Evolutionary conservation across 1,284 basidiomycete genomes (phyloP), one percentile per base, ranked within the genome.

Genomic region (Hymenochaete sp.): DNA sequence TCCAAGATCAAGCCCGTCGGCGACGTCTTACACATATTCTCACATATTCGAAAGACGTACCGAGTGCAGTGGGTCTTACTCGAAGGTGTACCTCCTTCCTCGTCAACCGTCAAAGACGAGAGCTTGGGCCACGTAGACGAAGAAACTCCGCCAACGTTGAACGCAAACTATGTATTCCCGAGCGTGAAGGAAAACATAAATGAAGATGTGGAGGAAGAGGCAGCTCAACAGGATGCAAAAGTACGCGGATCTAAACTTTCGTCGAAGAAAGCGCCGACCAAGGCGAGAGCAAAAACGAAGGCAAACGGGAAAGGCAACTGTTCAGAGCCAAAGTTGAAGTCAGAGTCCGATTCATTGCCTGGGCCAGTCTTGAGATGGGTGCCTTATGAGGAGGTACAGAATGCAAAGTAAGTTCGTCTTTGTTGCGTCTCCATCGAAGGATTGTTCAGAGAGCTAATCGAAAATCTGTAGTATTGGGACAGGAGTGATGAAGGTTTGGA

Each of bases 11-110:
- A 66, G 46, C 64, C 68, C 13, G 73, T 67, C 16, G 80, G 82
- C 13, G 77, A 82, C 48, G 77, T 95, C 26, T 54, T 80, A 1
- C 93, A 96, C 58, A 68, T 91, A 43, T 97, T 96, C 65, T 89
- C 85, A 2, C 93, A 98, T 61, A 87, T 96, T 58, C 78, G 73
- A 56, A 90, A 95, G 67, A 91, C 85, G 7, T 96, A 95, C 64
- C 79, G 86, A 54, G 73, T 84, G 28, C 74, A 82, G 50, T 83
- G 81, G 80, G 73, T 82, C 32, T 50, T 82, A 22, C 54, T 86
- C 33, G 68, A 73, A 53, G 79, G 81, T 19, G 76, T 68, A 7
- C 55, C 55, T 11, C 42, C 44, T 26, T 52, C 50, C 13, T 58
- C 57, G 19, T 13, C 37, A 10, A n/a, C n/a, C n/a, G n/a, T n/a